These are phyloP conservation scores for Solanum chacoense DNA, from an alignment of 305 asterid genomes.

Conservation along the genomic window DNA sequence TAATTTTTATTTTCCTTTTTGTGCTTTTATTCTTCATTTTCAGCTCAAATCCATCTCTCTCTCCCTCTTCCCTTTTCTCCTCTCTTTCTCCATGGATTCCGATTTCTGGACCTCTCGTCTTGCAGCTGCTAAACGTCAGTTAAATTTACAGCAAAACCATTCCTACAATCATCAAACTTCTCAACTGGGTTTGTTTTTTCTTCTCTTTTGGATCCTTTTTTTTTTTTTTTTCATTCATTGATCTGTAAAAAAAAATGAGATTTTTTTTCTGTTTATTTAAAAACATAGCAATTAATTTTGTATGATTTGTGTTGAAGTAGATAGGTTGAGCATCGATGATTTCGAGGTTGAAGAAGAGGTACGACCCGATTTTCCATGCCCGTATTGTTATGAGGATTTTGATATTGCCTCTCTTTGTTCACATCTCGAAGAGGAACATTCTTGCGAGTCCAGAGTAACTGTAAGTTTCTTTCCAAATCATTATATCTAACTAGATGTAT, in stretches of 20 bases:
- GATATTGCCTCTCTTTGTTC: constrained; percentile 69
- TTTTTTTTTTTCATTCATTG: background rate
- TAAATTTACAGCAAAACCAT: constrained; percentile 47
- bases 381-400: constrained; percentile 75
- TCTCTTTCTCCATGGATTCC: constrained; percentile 43
- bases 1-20: background rate
- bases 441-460: constrained; percentile 52
- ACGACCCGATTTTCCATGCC: constrained; percentile 70
- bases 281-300: background rate
- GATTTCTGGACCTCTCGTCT: constrained; percentile 72
- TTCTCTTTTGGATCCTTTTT: background rate
- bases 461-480: constrained; percentile 37
- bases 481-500: background rate
- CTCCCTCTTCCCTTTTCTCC: background rate
- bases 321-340: constrained; percentile 52
- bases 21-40: background rate
- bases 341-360: constrained; percentile 66
- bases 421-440: constrained; percentile 71
- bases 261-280: background rate
- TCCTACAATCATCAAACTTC: constrained; percentile 10
- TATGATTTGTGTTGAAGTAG: constrained; percentile 14
- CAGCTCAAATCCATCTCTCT: background rate
- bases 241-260: background rate
- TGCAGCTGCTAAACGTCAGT: constrained; percentile 73
- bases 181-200: constrained; percentile 38